phyloP scores from a whole-genome alignment of 1,284 basidiomycete species.

The Malassezia furfur region DNA sequence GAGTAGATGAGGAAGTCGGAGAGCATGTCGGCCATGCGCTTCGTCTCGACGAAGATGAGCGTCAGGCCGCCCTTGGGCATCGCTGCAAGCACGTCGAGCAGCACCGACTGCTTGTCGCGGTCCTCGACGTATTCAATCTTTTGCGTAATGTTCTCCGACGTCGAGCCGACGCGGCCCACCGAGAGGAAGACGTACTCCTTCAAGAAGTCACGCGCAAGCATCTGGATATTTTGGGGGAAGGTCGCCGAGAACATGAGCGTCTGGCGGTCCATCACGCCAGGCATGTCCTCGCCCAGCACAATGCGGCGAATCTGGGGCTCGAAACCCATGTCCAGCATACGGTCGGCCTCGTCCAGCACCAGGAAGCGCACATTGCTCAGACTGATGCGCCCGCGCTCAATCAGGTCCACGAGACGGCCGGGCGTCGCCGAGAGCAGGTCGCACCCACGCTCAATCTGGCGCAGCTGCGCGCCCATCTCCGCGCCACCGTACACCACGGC shows the following conservation, averaged over 20 bases:
- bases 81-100: slow-evolving; percentile 84
- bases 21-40: slow-evolving; percentile 96
- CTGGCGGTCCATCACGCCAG: slow-evolving; percentile 78
- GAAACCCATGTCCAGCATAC: slow-evolving; percentile 99
- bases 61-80: slow-evolving; percentile 68
- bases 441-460: slow-evolving; percentile 89
- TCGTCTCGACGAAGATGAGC: slow-evolving; percentile 97
- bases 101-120: slow-evolving; percentile 86
- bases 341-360: slow-evolving; percentile 97
- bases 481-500: slow-evolving; percentile 99
- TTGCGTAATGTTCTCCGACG: slow-evolving; percentile 99
- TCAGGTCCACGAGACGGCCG: slow-evolving; percentile 93
- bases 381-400: slow-evolving; percentile 93
- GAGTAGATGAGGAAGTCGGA: slow-evolving; percentile 87
- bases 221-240: slow-evolving; percentile 97
- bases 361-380: slow-evolving; percentile 94
- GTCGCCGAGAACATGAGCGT: slow-evolving; percentile 99
- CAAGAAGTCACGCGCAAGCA: slow-evolving; percentile 83
- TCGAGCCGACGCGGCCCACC: slow-evolving; percentile 94
- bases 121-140: slow-evolving; percentile 98
- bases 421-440: slow-evolving; percentile 96
- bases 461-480: slow-evolving; percentile 89
- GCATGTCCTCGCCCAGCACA: slow-evolving; percentile 98
- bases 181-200: slow-evolving; percentile 87
- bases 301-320: slow-evolving; percentile 98